Evolutionary conservation across 2,329 filamentous ascomycete genomes (phyloP), one percentile per base, ranked within the genome.

Genomic region (Trichoderma harzianum): DNA sequence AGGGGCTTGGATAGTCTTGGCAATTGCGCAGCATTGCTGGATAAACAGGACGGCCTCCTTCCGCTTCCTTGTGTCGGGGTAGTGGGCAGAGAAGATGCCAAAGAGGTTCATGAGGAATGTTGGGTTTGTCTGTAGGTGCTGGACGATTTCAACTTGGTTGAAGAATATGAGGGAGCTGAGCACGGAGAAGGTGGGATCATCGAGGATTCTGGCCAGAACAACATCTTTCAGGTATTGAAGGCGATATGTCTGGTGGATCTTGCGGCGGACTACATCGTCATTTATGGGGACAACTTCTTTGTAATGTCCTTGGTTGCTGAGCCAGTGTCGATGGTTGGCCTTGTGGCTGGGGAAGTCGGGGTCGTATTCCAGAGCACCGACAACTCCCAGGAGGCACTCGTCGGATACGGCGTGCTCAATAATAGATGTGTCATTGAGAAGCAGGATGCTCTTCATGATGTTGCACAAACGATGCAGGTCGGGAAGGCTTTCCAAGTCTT

Each of bases 131-230:
- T 98, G 95, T n/a, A 99, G 86, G 82, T 98, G 93, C 78, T 95
- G 93, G 64, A 99, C 92, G 78, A 99, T 98, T 78, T 98, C 96
- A 77, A 98, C 95, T 83, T 99, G 96, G 83, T 98, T 96, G 86
- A 97, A 99, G 84, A 98, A 99, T 76, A 99, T 99, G 76, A 98
- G 88, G 65, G 94, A 97, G 83, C 98, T 99, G 75, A 99, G 90
- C 30, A 98, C 95, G 28, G 94, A 97, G 81, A 98, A 99, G 24
- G 96, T 99, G 64, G 95, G 95, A 80, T 99, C 96, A 82, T 99
- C 96, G 73, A 99, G 87, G 74, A 99, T 98, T 74, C 96, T 90
- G 34, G 96, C 96, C 57, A 99, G 88, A 1, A 98, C 95, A n/a
- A 99, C 96, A 78, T 99, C 96, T 81, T 98, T 99, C 69, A 99